Base-by-base conservation (phyloP, 805 yeast species). In the Cyberlindnera veronae region DNA sequence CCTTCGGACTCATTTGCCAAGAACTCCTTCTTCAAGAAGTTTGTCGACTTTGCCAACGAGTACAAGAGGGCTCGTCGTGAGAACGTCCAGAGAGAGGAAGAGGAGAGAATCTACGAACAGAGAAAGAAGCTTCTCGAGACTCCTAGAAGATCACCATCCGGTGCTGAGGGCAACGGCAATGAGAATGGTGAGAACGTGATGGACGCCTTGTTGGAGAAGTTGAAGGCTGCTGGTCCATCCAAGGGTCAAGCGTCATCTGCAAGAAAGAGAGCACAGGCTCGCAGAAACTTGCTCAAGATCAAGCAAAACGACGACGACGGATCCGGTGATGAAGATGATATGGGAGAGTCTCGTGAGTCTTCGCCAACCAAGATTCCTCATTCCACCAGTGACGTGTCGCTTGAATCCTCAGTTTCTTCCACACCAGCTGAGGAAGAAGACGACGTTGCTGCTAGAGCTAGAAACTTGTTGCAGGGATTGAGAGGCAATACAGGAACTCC, bases 131-230 rank as follows among this genome's bases (percentile, higher is more conserved):
- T 77, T 48, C 58, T 81, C 32, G 82, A 77, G 54, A 60, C 44
- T 22, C 42, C 54, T 28, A 37, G 40, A 39, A 58, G 53, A 23
- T 43, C 53, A 1, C 44, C 41, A 21, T 55, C 63, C 13, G 49
- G 51, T 32, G 63, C 60, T 27, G 68, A 63, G 21, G 56, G 55
- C 13, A 61, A 58, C 29, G 62, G 51, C 13, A 66, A 55, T 16
- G 62, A 53, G 28, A 64, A 58, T 0, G 71, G 63, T 15, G 70
- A 66, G 21, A 76, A 68, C 11, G 79, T 88, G 30, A 88, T 93
- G 84, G 99, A 93, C 60, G 77, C 83, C 26, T 68, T 93, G 35
- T 71, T 93, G 42, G 95, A 89, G 59, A 87, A 84, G 55, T 73
- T 93, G 55, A 83, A 89, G 56, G 89, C 90, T 14, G 86, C 93